Base-by-base conservation (phyloP, 345 rosid genomes). In the Atalantia buxifolia region DNA sequence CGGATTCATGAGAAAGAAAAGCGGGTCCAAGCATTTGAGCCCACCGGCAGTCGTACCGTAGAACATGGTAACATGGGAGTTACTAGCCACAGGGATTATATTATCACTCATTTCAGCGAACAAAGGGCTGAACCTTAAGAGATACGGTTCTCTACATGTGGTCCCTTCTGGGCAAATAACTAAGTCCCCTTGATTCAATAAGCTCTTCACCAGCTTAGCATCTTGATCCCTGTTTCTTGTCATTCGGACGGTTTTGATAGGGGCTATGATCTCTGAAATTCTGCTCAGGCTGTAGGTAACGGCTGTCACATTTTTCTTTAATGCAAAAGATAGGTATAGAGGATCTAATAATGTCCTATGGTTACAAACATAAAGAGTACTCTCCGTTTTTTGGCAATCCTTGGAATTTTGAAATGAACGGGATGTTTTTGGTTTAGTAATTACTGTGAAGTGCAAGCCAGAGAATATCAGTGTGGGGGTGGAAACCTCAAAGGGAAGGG, bases 121-220 rank as follows among this genome's bases (percentile, higher is more conserved):
- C 77, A 91, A 71, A 19, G 98, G 94, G 76, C 97, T 92, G 81
- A 94, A 92, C 62, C 97, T 79, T 9, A 92, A 87, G 42, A 94
- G 85, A 79, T 83, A 85, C 18, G 95, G 94, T 69, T 94, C 95
- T 74, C 98, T 83, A 61, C 97, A 91, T 12, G 98, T 94, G 64
- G 98, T 92, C 42, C 98, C 98, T 85, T 94, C 98, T 0, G 97
- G 98, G 45, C 94, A 94, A 56, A 92, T 88, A 5, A 89, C 95
- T 1, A 94, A 83, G 77, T 92, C 90, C 31, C 92, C 94, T 78
- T 87, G 83, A 5, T 73, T 77, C 18, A 92, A 79, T 9, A 91
- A 59, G 36, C 56, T 78, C 65, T 78, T 76, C 89, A 94, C 90
- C 66, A 87, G 79, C 76, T 75, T 70, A 0, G 80, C 82, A 40